Percentiles rank a stretch among this genome's conserved stretches.
phyloP scores from a whole-genome alignment of 805 yeast genomes.

The Wilhelminamyces savonicus region DNA sequence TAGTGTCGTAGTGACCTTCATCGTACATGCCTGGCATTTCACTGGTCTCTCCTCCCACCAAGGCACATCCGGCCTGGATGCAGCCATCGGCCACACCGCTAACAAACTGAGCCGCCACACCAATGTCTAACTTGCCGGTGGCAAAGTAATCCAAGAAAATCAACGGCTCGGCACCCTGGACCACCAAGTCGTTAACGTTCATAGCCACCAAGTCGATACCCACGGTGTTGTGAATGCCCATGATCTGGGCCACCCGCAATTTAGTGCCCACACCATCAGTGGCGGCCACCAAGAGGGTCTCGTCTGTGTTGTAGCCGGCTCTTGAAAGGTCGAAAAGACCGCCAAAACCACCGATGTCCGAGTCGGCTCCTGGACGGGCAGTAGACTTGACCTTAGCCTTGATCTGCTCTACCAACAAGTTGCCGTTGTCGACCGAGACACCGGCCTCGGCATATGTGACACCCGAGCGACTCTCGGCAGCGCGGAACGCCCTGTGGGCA shows the following conservation, averaged over 20 bases:
- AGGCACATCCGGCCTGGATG: slow-evolving; percentile 89
- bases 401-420: slow-evolving; percentile 80
- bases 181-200: slow-evolving; percentile 97
- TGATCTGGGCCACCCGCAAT: slow-evolving; percentile 85
- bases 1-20: slow-evolving; percentile 93
- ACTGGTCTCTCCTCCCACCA: slow-evolving; percentile 98
- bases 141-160: slow-evolving; percentile 96
- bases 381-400: slow-evolving; percentile 89
- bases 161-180: slow-evolving; percentile 98
- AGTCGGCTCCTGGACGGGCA: slow-evolving; percentile 91
- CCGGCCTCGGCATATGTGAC: slow-evolving; percentile 95
- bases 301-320: slow-evolving; percentile 79
- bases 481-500: slow-evolving; percentile 92
- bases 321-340: slow-evolving; percentile 87
- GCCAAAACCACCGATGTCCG: slow-evolving; percentile 98
- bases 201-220: slow-evolving; percentile 98
- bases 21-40: slow-evolving; percentile 99
- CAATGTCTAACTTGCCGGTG: slow-evolving; percentile 81
- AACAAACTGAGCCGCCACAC: slow-evolving; percentile 82
- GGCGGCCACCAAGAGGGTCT: slow-evolving; percentile 88
- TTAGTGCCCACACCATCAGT: slow-evolving; percentile 99
- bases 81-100: slow-evolving; percentile 97
- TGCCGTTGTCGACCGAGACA: slow-evolving; percentile 96
- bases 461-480: slow-evolving; percentile 26
- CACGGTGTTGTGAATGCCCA: slow-evolving; percentile 90